Evolutionary conservation across 139 green algal species (phyloP).

Genomic region (Chlorella vulgaris): DNA sequence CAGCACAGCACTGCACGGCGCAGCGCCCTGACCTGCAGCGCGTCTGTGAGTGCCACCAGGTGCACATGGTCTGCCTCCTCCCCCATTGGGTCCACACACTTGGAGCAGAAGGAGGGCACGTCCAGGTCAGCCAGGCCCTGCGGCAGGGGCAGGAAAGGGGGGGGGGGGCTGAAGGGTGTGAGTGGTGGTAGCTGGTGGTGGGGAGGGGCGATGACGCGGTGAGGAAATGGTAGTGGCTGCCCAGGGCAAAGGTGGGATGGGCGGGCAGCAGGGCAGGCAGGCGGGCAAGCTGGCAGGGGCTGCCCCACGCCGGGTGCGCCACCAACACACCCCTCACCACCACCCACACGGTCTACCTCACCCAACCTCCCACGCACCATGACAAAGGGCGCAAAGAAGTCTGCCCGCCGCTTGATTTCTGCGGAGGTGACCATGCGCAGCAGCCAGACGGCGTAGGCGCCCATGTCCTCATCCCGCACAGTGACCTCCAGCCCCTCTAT

Average conservation of each 20-base stretch:
- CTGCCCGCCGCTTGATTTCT: slow-evolving; percentile 69
- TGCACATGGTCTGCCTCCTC: slow-evolving; percentile 96
- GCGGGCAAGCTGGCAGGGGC: too few species aligned
- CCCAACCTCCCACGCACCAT: too few species aligned
- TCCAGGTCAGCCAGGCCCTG: slow-evolving; percentile 80
- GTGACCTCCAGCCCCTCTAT: slow-evolving; percentile 54
- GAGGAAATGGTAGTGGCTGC: too few species aligned
- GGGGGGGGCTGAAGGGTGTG: not conserved
- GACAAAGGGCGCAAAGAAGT: slow-evolving; percentile 90
- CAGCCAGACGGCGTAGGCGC: slow-evolving; percentile 77
- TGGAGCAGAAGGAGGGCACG: slow-evolving; percentile 69
- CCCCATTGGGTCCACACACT: slow-evolving; percentile 86
- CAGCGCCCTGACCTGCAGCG: slow-evolving; percentile 85
- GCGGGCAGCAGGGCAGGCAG: too few species aligned
- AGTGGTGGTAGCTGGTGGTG: not conserved
- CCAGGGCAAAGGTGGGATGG: not conserved
- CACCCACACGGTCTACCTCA: too few species aligned
- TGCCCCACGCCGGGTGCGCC: too few species aligned
- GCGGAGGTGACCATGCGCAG: slow-evolving; percentile 78
- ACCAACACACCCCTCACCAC: too few species aligned
- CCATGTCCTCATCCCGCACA: slow-evolving; percentile 49
- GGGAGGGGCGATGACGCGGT: too few species aligned
- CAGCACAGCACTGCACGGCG: too few species aligned
- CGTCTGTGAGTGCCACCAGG: slow-evolving; percentile 90
- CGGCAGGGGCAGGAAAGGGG: not conserved